Evolutionary conservation across 2,329 filamentous ascomycete species (phyloP), one percentile per base, ranked within the genome.

Genomic region (Tolypocladium tropicale): DNA sequence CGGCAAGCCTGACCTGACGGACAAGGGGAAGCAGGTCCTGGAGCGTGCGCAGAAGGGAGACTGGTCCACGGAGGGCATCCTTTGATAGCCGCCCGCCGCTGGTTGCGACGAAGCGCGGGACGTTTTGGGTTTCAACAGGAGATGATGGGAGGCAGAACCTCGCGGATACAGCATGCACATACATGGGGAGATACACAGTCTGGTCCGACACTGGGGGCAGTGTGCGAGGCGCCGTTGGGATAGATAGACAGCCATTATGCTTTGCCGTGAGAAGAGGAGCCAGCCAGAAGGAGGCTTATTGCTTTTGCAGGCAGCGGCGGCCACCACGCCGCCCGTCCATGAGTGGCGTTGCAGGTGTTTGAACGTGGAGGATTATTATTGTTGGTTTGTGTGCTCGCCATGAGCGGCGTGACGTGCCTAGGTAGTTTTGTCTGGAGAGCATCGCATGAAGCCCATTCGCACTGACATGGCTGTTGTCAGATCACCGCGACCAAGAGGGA

Each of bases 1-100:
- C 52, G 80, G 80, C 56, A 78, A 78, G 66, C 80, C 80, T 1
- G 76, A 79, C 43, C 72, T 83, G 59, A 81, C 78, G 5, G 77
- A 78, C 3, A 80, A 78, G 69, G 80, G 80, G 23, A 72, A 67
- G 5, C 67, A 73, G 63, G 74, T 81, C 7, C 72, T 82, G 3
- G 74, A 78, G 58, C 72, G 76, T 43, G 78, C 79, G 11, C 80
- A 83, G 62, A 75, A 75, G 64, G 74, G 70, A 37, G 76, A 81
- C 25, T 83, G 80, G 80, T 72, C 69, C 55, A 68, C 80, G 46
- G 70, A 75, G 4, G 78, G 70, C 51, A 68, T 81, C 43, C 54
- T 77, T 57, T 73, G 67, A 56, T 25, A 36, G 28, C 1, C 46
- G 18, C 12, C 10, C 28, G 28, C 28, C 4, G 28, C 46, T 10